phyloP scores from a whole-genome alignment of 805 yeast genomes.

The Middelhovenomyces tepae region DNA sequence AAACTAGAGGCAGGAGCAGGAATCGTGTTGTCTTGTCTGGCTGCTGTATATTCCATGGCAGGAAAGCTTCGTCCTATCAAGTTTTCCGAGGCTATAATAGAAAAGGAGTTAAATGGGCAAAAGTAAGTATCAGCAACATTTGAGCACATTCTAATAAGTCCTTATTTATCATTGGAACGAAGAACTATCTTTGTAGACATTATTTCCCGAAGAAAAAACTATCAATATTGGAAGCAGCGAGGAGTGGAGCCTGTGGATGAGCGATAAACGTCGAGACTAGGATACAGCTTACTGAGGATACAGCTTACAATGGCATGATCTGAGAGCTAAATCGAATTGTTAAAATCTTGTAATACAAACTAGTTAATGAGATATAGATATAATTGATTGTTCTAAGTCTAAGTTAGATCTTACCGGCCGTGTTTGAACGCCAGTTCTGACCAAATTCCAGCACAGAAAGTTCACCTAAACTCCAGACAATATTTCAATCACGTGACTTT shows the following conservation, averaged over 20 bases:
- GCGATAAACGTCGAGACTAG: slow-evolving; percentile 2
- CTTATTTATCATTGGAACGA: slow-evolving; percentile 40
- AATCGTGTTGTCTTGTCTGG: slow-evolving; percentile 33
- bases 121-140: slow-evolving; percentile 9
- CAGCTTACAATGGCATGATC: too few species aligned
- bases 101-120: slow-evolving; percentile 40
- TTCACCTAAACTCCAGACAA: too few species aligned
- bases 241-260: slow-evolving; percentile 4
- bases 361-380: too few species aligned
- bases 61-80: slow-evolving; percentile 38
- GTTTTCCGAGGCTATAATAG: slow-evolving; percentile 40
- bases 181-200: slow-evolving; percentile 48
- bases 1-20: slow-evolving; percentile 43
- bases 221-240: slow-evolving; percentile 20
- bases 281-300: not conserved
- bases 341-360: too few species aligned
- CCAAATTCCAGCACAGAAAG: too few species aligned
- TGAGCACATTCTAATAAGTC: slow-evolving; percentile 16
- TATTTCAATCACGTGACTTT: too few species aligned
- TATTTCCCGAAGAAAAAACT: slow-evolving; percentile 36
- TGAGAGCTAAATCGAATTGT: too few species aligned
- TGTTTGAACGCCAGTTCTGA: too few species aligned
- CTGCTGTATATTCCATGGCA: slow-evolving; percentile 25
- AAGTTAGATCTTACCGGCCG: too few species aligned
- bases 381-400: too few species aligned